A percentile compares a stretch with the other conserved stretches of the same genome.
Evolutionary conservation across 2,329 filamentous ascomycete species (phyloP).

Genomic region (Colletotrichum scovillei): DNA sequence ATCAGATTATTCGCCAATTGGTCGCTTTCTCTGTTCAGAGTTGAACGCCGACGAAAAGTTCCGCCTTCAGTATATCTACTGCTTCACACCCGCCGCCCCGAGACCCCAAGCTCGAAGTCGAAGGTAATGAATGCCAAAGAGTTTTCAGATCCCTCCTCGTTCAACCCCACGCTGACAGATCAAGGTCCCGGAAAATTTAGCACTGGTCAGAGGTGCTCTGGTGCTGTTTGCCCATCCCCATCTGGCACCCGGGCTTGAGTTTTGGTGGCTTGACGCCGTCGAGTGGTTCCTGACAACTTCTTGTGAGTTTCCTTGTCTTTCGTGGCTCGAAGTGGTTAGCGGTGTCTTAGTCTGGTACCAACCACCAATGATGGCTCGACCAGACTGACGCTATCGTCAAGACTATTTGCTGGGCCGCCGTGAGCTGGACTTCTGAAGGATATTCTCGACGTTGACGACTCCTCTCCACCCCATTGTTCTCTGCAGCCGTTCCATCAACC

Average conservation of each 20-base stretch:
- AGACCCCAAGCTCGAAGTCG: too few species aligned
- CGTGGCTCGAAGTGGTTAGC: conserved; percentile 17
- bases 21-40: too few species aligned
- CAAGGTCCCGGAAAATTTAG: neutral
- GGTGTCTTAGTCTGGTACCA: neutral
- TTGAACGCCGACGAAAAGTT: neutral
- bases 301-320: conserved; percentile 1
- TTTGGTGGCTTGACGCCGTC: conserved; percentile 9
- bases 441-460: neutral
- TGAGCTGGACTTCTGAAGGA: neutral
- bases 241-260: neutral
- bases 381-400: conserved; percentile 11
- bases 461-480: neutral
- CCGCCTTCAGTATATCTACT: neutral
- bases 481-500: neutral
- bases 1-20: too few species aligned
- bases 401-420: conserved; percentile 23
- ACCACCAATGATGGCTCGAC: conserved; percentile 14
- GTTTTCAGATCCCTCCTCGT: neutral
- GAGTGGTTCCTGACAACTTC: neutral
- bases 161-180: neutral
- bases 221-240: too few species aligned
- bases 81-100: too few species aligned
- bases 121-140: too few species aligned
- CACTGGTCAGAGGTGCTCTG: neutral